Conservation (phyloP, 2,329 filamentous ascomycete species). For the Apiospora marii region DNA sequence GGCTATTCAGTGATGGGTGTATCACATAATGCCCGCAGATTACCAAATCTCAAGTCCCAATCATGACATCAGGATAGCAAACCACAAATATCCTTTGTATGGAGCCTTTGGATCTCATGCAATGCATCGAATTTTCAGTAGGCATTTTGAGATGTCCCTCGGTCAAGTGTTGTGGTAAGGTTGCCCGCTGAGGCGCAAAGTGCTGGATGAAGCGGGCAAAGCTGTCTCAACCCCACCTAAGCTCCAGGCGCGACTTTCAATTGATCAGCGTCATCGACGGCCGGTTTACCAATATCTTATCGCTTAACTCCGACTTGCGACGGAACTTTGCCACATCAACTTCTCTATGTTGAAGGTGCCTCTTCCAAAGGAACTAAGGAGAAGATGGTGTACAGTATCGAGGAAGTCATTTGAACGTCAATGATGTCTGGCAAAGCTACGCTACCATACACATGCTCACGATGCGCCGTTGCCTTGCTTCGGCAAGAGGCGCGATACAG, state of each 20-base stretch:
- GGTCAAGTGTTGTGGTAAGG: neutral
- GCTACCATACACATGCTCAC: constrained; percentile 4
- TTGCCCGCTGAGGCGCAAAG: neutral
- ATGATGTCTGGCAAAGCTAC: neutral
- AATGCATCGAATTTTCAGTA: neutral
- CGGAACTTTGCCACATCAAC: constrained; percentile 7
- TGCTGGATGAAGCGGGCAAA: neutral
- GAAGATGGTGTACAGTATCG: neutral
- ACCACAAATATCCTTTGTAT: too few relatives aligned
- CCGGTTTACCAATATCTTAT: neutral
- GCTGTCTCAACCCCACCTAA: neutral
- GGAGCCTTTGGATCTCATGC: too few relatives aligned
- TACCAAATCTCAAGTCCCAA: neutral
- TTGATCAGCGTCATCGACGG: constrained; percentile 9
- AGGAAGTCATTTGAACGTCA: neutral
- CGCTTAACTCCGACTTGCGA: constrained; percentile 14
- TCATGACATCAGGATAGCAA: neutral
- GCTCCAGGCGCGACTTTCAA: constrained; percentile 1
- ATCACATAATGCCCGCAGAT: neutral
- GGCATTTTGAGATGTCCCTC: too few relatives aligned
- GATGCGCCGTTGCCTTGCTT: constrained; percentile 7
- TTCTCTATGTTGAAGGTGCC: neutral
- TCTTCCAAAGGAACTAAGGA: neutral
- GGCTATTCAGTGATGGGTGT: neutral
- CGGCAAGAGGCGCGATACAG: constrained; percentile 7